Conservation (phyloP, 805 yeast species). For the Wickerhamomyces tratensis region DNA sequence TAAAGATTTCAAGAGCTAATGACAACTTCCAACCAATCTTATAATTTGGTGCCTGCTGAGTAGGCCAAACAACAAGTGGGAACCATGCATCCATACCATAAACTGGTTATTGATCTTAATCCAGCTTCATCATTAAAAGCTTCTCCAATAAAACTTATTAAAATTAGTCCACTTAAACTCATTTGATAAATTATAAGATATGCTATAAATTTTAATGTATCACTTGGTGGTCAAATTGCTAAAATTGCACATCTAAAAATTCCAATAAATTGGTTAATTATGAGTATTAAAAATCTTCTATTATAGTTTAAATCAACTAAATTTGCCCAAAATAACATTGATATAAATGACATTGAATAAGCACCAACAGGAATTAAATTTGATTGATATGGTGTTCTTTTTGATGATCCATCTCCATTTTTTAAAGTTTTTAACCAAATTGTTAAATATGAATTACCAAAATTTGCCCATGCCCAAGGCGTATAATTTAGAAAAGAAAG, state of each 20-base stretch:
- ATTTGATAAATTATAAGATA: slow-evolving; percentile 1
- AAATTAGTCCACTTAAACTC: slow-evolving; percentile 1
- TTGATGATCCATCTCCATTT: slow-evolving; percentile 1
- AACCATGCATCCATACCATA: slow-evolving; percentile 34
- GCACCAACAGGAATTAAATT: slow-evolving; percentile 15
- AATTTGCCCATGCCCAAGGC: neutral
- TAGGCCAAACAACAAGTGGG: slow-evolving; percentile 29
- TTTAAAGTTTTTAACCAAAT: slow-evolving; percentile 1
- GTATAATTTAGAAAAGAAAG: too few species aligned
- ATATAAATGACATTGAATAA: slow-evolving; percentile 7
- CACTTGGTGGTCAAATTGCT: slow-evolving; percentile 1
- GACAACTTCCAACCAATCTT: slow-evolving; percentile 24
- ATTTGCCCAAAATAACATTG: slow-evolving; percentile 7
- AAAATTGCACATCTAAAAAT: slow-evolving; percentile 1
- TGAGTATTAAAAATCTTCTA: slow-evolving; percentile 1
- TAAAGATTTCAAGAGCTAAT: slow-evolving; percentile 1
- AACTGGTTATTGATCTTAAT: slow-evolving; percentile 28
- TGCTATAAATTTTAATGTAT: slow-evolving; percentile 1
- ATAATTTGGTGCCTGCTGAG: slow-evolving; percentile 31
- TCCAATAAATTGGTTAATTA: slow-evolving; percentile 1
- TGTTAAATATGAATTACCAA: slow-evolving; percentile 1
- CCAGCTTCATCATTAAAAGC: slow-evolving; percentile 21
- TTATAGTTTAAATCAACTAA: slow-evolving; percentile 5
- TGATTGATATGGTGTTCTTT: slow-evolving; percentile 1
- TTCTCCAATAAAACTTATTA: slow-evolving; percentile 1